Evolutionary conservation across 1,284 basidiomycete species (phyloP), one percentile per base, ranked within the genome.

Genomic region (Blastosporella zonata): DNA sequence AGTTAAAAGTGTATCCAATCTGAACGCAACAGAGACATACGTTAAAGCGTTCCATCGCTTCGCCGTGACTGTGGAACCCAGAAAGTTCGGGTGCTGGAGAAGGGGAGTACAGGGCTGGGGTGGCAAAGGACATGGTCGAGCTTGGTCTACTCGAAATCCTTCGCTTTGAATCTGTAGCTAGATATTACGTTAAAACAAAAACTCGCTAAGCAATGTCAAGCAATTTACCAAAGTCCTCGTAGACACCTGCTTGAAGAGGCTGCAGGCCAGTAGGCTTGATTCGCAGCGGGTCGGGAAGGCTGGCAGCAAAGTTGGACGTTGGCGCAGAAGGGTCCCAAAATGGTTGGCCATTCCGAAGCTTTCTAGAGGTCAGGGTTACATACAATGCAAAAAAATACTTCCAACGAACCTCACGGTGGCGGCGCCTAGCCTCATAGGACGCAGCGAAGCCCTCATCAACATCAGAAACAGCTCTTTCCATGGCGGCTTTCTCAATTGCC

Each of bases 401-500:
- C 45, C 31, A 48, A 67, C 76, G 56, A 45, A 88, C 86, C 72
- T 96, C 92, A 53, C 91, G 82, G 67, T 98, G 94, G 47, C 91
- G 86, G 56, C 92, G 84, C 50, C 97, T 81, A 41, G 80, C 76
- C 34, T 93, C 87, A 62, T 94, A 98, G 9, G 93, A 88, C 23
- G 79, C 63, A 3, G 82, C 78, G 52, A 99, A 90, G 28, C 84
- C 85, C 57, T 96, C 93, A 63, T 99, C 97, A 15, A 98, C 90
- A 62, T 99, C 97, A n/a, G 85, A 79, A 43, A 93, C 81, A 1
- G 95, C 95, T 58, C 94, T 87, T 62, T 99, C 95, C 90, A 97
- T 97, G 1, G 97, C 97, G 6, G 95, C 95, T 65, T 93, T 96
- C 70, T 98, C 95, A 55, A 99, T 94, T 6, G 95, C 91, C 47